phyloP scores from a whole-genome alignment of 176 grass and related monocot species.

The Ensete ventricosum region DNA sequence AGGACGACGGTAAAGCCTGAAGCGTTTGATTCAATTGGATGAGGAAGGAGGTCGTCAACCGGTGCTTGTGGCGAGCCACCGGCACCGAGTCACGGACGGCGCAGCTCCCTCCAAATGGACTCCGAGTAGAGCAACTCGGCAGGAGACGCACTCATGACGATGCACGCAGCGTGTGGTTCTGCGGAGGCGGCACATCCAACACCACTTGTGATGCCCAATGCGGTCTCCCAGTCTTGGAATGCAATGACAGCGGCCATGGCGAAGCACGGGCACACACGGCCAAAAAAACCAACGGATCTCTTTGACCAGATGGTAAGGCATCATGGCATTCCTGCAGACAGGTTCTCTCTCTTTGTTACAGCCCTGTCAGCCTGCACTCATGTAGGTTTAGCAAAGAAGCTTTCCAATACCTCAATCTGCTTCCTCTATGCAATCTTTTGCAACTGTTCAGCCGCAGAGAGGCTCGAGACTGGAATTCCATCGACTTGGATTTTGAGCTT shows the following conservation, averaged over 20 bases:
- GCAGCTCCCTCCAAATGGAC: slow-evolving; percentile 47
- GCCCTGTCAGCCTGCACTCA: slow-evolving; percentile 79
- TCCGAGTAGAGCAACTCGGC: slow-evolving; percentile 76
- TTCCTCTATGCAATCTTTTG: too few relatives aligned
- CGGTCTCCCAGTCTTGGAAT: slow-evolving; percentile 76
- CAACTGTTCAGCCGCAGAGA: too few relatives aligned
- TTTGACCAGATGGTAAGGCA: slow-evolving; percentile 56
- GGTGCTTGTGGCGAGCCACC: slow-evolving; percentile 72
- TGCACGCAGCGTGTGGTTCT: slow-evolving; percentile 80
- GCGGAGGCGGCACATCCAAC: slow-evolving; percentile 50
- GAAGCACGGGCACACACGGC: slow-evolving; percentile 60
- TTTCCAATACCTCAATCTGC: slow-evolving; percentile 39
- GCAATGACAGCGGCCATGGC: slow-evolving; percentile 81
- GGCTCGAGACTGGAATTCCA: too few relatives aligned
- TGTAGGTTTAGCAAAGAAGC: slow-evolving; percentile 64
- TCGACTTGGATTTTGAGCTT: too few relatives aligned
- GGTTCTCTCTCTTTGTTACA: slow-evolving; percentile 71
- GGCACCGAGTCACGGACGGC: slow-evolving; percentile 40
- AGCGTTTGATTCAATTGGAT: slow-evolving; percentile 60
- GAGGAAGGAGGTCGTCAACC: slow-evolving; percentile 36
- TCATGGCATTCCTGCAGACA: slow-evolving; percentile 44
- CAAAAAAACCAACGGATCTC: slow-evolving; percentile 53
- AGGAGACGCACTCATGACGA: slow-evolving; percentile 70
- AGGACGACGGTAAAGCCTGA: slow-evolving; percentile 37
- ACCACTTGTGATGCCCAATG: slow-evolving; percentile 59